These are phyloP conservation scores for Lipomyces sp. DNA, from an alignment of 805 yeast genomes.

Conservation along the genomic window DNA sequence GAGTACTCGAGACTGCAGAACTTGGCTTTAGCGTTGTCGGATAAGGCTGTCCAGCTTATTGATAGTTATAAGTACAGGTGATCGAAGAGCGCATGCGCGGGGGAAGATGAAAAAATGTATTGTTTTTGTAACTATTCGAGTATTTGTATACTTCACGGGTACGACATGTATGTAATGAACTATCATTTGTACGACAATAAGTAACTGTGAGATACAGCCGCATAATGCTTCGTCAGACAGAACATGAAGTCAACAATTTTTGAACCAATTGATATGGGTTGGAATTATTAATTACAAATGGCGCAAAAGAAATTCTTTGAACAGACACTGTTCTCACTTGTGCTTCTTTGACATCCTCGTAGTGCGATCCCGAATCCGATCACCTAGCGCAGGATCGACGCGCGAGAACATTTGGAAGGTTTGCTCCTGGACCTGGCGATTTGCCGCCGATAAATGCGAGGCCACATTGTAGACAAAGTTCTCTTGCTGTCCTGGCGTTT, in stretches of 20 bases:
- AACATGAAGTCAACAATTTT: not conserved
- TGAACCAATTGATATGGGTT: not conserved
- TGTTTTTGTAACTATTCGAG: not conserved
- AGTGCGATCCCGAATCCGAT: constrained; percentile 53
- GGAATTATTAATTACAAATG: not conserved
- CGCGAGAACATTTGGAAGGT: constrained; percentile 76
- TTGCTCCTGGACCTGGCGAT: constrained; percentile 74
- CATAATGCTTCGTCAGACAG: not conserved
- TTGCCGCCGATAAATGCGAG: constrained; percentile 69
- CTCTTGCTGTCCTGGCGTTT: constrained; percentile 79
- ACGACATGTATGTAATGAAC: not conserved
- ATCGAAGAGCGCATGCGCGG: not conserved
- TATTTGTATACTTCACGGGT: not conserved
- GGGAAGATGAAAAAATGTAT: not conserved
- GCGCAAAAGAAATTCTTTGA: not conserved
- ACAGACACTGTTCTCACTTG: not conserved
- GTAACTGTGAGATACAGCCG: no score
- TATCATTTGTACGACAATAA: not conserved
- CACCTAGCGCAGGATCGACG: constrained; percentile 72
- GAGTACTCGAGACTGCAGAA: constrained; percentile 86
- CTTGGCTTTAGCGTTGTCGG: constrained; percentile 81
- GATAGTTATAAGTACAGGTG: constrained; percentile 49
- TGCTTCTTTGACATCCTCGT: constrained; percentile 14
- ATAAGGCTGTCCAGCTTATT: constrained; percentile 73
- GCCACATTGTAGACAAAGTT: constrained; percentile 84